Evolutionary conservation across 257 asterid genomes (phyloP).

Genomic region (Jaltomata sinuosa): DNA sequence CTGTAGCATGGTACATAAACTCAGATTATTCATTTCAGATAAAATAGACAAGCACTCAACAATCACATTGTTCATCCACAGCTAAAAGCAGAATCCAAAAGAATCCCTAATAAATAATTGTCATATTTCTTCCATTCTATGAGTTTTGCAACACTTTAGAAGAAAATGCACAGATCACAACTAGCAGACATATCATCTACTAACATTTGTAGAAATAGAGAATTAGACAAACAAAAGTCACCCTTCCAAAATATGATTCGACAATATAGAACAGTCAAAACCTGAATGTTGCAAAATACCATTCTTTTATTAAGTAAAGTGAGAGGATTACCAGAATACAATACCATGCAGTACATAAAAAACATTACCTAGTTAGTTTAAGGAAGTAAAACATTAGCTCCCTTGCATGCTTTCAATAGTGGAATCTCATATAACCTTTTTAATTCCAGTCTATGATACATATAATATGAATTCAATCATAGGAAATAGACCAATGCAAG

Average conservation of each 20-base stretch:
- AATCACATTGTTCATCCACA: not conserved
- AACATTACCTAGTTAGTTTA: not conserved
- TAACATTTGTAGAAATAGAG: not conserved
- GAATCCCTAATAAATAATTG: not conserved
- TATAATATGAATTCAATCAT: not conserved
- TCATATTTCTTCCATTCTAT: not conserved
- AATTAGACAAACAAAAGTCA: not conserved
- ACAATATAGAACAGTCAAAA: not conserved
- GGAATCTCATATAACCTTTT: not conserved
- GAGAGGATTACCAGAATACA: not conserved
- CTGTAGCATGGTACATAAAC: slow-evolving; percentile 24
- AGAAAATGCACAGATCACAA: not conserved
- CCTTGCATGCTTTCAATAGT: not conserved
- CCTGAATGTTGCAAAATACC: not conserved
- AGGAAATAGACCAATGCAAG: not conserved
- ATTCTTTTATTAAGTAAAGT: not conserved
- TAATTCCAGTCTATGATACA: not conserved
- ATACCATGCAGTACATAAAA: not conserved
- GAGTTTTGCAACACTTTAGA: not conserved
- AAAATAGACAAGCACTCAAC: not conserved
- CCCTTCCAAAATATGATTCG: not conserved
- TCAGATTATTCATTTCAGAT: not conserved
- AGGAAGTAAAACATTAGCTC: not conserved
- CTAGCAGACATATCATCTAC: not conserved
- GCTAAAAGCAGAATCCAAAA: not conserved